Conservation (phyloP, 2,329 filamentous ascomycete species). For the Furcasterigmium sp. region DNA sequence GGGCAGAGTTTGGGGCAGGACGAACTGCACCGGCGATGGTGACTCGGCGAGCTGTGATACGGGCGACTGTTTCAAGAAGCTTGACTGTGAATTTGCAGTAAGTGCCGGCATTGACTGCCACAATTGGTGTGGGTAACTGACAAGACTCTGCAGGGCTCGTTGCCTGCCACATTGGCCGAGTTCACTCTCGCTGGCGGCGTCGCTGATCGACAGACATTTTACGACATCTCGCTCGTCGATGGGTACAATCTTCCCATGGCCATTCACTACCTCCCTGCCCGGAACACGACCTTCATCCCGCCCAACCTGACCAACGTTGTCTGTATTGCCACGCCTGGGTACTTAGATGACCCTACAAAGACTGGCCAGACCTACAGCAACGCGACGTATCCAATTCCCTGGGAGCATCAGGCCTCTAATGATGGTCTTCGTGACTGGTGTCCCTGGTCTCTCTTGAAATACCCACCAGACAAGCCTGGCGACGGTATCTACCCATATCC, state of each 20-base stretch:
- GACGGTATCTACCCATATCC: conserved; percentile 77
- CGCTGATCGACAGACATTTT: conserved; percentile 62
- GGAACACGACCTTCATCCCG: conserved; percentile 61
- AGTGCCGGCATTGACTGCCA: conserved; percentile 19
- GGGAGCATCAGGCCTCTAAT: conserved; percentile 55
- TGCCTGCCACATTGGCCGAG: conserved; percentile 73
- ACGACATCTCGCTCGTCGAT: conserved; percentile 80
- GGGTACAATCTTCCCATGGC: conserved; percentile 76
- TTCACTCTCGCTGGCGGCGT: conserved; percentile 69
- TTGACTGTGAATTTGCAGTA: conserved; percentile 67
- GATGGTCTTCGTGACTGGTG: conserved; percentile 64
- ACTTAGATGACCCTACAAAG: conserved; percentile 47
- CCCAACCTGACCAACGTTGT: conserved; percentile 72
- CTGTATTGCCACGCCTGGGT: conserved; percentile 67
- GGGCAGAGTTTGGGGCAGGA: conserved; percentile 76
- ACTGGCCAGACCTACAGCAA: conserved; percentile 59
- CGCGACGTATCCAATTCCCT: conserved; percentile 59
- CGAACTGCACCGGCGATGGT: conserved; percentile 72
- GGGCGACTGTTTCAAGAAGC: conserved; percentile 68
- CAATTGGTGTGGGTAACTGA: background rate
- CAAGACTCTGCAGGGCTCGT: conserved; percentile 50
- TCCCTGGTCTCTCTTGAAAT: conserved; percentile 70
- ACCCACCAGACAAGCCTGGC: conserved; percentile 63
- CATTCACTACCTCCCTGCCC: conserved; percentile 53
- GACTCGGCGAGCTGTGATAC: conserved; percentile 66